Percentiles rank a stretch among this genome's conserved stretches.
phyloP scores from a whole-genome alignment of 805 yeast genomes.

The Saccharomycopsis babjevae region DNA sequence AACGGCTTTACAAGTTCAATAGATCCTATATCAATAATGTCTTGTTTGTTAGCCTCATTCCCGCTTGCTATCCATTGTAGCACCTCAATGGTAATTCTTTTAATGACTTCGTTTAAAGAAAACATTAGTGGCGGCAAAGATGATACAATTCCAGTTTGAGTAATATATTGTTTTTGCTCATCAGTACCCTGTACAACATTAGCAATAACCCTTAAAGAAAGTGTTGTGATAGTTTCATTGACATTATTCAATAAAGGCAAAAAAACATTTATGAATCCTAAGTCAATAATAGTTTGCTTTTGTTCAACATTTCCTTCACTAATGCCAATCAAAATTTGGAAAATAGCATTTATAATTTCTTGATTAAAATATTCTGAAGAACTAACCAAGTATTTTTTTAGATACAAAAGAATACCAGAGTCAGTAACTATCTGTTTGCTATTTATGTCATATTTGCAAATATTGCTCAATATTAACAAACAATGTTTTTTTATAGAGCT shows the following conservation, averaged over 20 bases:
- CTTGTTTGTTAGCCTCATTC: conserved; percentile 17
- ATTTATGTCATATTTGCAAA: conserved; percentile 8
- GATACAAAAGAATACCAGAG: conserved; percentile 15
- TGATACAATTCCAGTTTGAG: conserved; percentile 16
- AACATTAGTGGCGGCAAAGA: conserved; percentile 16
- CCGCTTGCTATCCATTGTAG: conserved; percentile 15
- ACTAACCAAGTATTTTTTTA: conserved; percentile 16
- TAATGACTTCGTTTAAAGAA: conserved; percentile 17
- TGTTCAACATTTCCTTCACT: conserved; percentile 15
- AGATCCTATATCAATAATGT: conserved; percentile 17
- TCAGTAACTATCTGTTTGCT: conserved; percentile 16
- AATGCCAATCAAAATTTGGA: conserved; percentile 17
- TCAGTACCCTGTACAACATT: conserved; percentile 14
- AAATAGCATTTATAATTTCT: conserved; percentile 18
- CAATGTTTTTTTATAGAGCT: conserved; percentile 17
- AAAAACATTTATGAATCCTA: conserved; percentile 17
- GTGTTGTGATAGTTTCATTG: conserved; percentile 18
- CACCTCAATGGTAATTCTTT: conserved; percentile 9
- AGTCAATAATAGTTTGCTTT: conserved; percentile 15
- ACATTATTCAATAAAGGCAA: conserved; percentile 17
- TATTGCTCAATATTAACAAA: conserved; percentile 15
- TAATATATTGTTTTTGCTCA: conserved; percentile 15
- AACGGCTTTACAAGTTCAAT: conserved; percentile 17
- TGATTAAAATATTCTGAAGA: conserved; percentile 17
- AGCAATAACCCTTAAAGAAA: conserved; percentile 15